Evolutionary conservation across 2,329 filamentous ascomycete species (phyloP).

Genomic region (Stagonosporopsis tanaceti): DNA sequence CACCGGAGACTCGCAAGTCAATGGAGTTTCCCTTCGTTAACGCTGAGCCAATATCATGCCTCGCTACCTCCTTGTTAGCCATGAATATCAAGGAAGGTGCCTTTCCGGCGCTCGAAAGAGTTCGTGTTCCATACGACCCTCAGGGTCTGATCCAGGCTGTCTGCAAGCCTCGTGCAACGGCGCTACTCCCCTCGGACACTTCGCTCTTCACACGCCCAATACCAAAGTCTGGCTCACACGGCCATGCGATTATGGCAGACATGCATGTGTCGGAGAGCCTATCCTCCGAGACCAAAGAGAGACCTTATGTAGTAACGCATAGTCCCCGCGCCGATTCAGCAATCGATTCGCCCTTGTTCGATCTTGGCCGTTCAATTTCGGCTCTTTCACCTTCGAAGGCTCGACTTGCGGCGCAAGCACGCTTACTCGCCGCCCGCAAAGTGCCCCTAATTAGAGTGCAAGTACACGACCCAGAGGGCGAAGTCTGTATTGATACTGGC

Average conservation of each 20-base stretch:
- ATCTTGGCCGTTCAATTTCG: conserved; percentile 9
- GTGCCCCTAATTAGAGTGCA: conserved; percentile 66
- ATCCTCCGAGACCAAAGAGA: not conserved
- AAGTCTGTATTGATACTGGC: conserved; percentile 60
- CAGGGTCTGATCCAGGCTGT: conserved; percentile 73
- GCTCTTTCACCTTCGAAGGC: conserved; percentile 59
- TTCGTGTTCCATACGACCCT: conserved; percentile 74
- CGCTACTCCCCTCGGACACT: conserved; percentile 57
- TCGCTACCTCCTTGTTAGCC: conserved; percentile 70
- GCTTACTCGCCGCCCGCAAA: conserved; percentile 66
- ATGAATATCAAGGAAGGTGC: conserved; percentile 67
- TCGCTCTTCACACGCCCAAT: conserved; percentile 18
- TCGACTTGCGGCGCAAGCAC: conserved; percentile 70
- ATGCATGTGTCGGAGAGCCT: conserved; percentile 1
- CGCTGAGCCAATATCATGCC: conserved; percentile 55
- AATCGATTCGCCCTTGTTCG: conserved; percentile 22
- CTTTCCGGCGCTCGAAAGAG: conserved; percentile 67
- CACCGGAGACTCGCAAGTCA: conserved; percentile 6
- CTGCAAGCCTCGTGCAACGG: conserved; percentile 68
- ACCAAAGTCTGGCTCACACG: conserved; percentile 8
- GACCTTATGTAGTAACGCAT: conserved; percentile 1
- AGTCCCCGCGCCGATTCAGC: conserved; percentile 33
- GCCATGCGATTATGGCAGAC: conserved; percentile 1
- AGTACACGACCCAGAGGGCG: conserved; percentile 59
- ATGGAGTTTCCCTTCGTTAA: conserved; percentile 30